Evolutionary conservation across 2,329 filamentous ascomycete species (phyloP), one percentile per base, ranked within the genome.

Genomic region (Grosmannia clavigera): DNA sequence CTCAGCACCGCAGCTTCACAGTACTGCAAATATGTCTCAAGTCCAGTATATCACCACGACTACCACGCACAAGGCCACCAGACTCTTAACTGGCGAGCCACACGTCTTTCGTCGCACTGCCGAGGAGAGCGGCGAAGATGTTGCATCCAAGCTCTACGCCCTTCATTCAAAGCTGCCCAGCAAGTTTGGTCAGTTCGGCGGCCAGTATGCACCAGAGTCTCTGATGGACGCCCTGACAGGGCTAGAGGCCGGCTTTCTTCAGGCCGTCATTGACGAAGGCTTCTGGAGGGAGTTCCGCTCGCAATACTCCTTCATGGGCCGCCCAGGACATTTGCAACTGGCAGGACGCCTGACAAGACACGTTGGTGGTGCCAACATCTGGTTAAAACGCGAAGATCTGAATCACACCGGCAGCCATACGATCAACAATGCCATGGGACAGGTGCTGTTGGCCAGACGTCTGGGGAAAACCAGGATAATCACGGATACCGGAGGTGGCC

Each of bases 401-500:
- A 97, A 99, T 75, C 94, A 99, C 72, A 99, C 94, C 10, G 94
- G 94, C 66, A 95, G 89, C 64, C 94, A 99, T 81, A 99, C 99
- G 82, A 97, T 99, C 79, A 99, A 99, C 79, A 99, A 97, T 69
- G 94, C 94, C 0, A 78, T 99, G 10, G 94, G 94, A 2, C 94
- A 99, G 73, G 85, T 96, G 55, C 81, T 99, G 14, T 77, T 99
- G 48, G 94, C 94, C 1, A 82, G 82, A 67, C 81, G 90, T 64
- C 76, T 99, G 57, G 94, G 94, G 57, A 99, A 99, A 82, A 96
- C 86, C 5, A 88, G 91, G 72, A 97, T 99, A 68, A 97, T 99
- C 67, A 94, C 94, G 55, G 94, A 99, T 76, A 99, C 94, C 19
- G 94, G 94, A 66, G 94, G 94, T 59, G 94, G 94, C 22, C 94